Percentiles rank a stretch among this genome's conserved stretches.
Evolutionary conservation across 1,284 basidiomycete species (phyloP).

Genomic region (Coniferiporia sulphurascens): DNA sequence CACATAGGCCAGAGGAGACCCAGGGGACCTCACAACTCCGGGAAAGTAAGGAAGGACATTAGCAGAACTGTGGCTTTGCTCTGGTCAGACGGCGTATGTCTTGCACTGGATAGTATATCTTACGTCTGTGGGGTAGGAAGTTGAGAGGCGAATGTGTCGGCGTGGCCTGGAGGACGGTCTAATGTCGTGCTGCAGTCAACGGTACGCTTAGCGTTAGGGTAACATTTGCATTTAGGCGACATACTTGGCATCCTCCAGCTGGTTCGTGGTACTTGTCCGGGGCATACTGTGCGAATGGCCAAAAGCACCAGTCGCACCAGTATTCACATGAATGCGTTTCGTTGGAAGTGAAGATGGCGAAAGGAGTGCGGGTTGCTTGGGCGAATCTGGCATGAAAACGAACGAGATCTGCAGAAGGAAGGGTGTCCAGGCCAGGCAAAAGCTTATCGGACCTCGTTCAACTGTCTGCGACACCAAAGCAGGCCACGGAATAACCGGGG

Average conservation of each 20-base stretch:
- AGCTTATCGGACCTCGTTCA: too few species aligned
- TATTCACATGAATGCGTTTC: neutral
- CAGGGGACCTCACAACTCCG: conserved; percentile 32
- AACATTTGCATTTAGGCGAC: neutral
- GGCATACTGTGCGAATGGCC: neutral
- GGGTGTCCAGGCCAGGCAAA: neutral
- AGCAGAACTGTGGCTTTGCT: conserved; percentile 37
- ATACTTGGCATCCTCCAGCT: neutral
- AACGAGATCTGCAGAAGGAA: neutral
- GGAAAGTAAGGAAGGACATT: conserved; percentile 43
- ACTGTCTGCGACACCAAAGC: too few species aligned
- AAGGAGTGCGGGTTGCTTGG: neutral
- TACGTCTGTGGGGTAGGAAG: conserved; percentile 63
- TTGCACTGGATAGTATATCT: conserved; percentile 17
- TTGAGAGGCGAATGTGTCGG: conserved; percentile 8
- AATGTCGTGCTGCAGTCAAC: neutral
- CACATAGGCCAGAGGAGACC: conserved; percentile 41
- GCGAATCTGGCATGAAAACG: conserved; percentile 8
- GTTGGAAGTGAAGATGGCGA: neutral
- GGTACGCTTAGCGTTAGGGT: neutral
- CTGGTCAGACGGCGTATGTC: conserved; percentile 14
- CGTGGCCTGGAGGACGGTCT: neutral
- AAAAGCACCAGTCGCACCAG: neutral
- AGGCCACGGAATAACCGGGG: too few species aligned
- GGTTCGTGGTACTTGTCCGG: neutral